Evolutionary conservation across 2,329 filamentous ascomycete genomes (phyloP).

Genomic region (Coleophoma cylindrospora): DNA sequence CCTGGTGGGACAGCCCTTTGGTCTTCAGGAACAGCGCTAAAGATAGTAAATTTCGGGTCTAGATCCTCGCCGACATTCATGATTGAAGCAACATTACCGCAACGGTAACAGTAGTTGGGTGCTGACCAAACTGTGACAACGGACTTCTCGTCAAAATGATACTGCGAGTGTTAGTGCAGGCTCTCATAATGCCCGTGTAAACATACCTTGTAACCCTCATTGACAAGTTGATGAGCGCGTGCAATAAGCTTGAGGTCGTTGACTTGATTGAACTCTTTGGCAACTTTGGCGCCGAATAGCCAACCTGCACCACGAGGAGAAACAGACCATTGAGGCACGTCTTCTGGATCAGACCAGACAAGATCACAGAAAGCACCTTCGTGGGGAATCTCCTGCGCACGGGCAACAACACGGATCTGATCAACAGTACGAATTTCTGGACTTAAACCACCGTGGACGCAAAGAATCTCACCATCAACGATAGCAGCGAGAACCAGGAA

Average conservation of each 20-base stretch:
- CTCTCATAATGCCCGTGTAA: neutral
- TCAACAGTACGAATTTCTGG: conserved; percentile 71
- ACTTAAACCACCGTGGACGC: conserved; percentile 66
- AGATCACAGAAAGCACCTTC: conserved; percentile 74
- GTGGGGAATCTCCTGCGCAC: conserved; percentile 72
- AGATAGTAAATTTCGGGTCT: conserved; percentile 88
- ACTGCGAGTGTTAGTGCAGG: conserved; percentile 44
- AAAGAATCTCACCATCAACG: conserved; percentile 70
- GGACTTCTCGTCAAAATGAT: conserved; percentile 91
- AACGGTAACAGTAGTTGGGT: conserved; percentile 41
- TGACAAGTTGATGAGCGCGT: conserved; percentile 69
- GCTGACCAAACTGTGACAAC: conserved; percentile 71
- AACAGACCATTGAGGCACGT: conserved; percentile 66
- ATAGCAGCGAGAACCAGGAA: conserved; percentile 70
- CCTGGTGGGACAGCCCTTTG: conserved; percentile 74
- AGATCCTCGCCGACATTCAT: conserved; percentile 86
- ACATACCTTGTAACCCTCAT: conserved; percentile 66
- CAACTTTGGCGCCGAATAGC: conserved; percentile 56
- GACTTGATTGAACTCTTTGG: conserved; percentile 73
- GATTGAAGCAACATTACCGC: conserved; percentile 62
- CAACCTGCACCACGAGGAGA: conserved; percentile 61
- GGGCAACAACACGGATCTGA: conserved; percentile 68
- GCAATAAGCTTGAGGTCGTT: conserved; percentile 69
- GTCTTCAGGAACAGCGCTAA: conserved; percentile 83
- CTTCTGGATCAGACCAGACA: conserved; percentile 72